phyloP scores from a whole-genome alignment of 2,329 filamentous ascomycete genomes.

The Xylaria sp. region DNA sequence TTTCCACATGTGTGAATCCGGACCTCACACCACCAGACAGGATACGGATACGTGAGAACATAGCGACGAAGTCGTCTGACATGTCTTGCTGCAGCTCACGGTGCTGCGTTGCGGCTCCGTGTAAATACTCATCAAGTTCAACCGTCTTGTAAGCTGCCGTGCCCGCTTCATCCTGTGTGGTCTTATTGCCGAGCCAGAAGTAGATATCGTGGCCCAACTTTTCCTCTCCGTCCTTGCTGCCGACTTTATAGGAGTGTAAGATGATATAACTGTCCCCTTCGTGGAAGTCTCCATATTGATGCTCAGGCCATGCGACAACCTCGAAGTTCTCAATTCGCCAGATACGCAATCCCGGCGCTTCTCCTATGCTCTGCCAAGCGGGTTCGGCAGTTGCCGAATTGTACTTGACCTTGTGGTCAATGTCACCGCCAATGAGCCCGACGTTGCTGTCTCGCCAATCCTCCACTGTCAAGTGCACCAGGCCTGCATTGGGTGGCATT shows the following conservation, averaged over 20 bases:
- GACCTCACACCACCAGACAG: conserved; percentile 64
- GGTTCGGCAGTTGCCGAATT: conserved; percentile 69
- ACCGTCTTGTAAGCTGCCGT: conserved; percentile 74
- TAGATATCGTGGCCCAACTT: conserved; percentile 68
- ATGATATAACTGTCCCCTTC: conserved; percentile 74
- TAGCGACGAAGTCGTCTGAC: conserved; percentile 63
- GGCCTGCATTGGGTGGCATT: conserved; percentile 67
- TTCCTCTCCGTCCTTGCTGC: conserved; percentile 48
- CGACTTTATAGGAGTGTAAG: conserved; percentile 62
- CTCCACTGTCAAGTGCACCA: conserved; percentile 68
- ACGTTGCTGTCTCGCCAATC: conserved; percentile 73
- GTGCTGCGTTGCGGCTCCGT: conserved; percentile 66
- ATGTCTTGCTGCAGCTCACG: conserved; percentile 66
- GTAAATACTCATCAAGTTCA: conserved; percentile 70
- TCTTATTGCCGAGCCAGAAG: conserved; percentile 72
- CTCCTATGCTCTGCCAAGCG: conserved; percentile 68
- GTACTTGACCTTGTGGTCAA: conserved; percentile 73
- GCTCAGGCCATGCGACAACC: conserved; percentile 64
- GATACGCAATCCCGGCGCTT: conserved; percentile 59
- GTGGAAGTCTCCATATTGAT: conserved; percentile 65
- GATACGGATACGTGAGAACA: conserved; percentile 67
- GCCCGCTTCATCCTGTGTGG: conserved; percentile 71
- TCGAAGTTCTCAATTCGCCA: conserved; percentile 74
- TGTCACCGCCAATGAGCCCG: conserved; percentile 65
- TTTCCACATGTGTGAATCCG: conserved; percentile 68